Conservation (phyloP, 768 basidiomycete species). For the Boletus sp. region DNA sequence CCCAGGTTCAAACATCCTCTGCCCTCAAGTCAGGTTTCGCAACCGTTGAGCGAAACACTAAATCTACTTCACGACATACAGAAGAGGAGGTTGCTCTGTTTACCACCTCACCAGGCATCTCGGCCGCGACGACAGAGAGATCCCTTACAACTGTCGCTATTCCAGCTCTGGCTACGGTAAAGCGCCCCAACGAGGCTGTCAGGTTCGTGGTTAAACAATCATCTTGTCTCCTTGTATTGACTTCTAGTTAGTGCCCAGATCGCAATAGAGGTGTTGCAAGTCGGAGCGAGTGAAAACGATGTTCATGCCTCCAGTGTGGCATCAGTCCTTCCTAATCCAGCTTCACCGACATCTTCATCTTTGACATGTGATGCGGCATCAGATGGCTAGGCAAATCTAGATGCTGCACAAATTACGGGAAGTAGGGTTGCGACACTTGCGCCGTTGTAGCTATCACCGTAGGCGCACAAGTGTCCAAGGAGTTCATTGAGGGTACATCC, state of each 20-base stretch:
- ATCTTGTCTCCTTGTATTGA: neutral
- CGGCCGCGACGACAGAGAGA: neutral
- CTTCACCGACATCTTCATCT: neutral
- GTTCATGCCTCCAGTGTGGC: neutral
- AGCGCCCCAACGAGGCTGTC: neutral
- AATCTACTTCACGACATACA: neutral
- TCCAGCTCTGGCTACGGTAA: neutral
- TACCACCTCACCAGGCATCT: neutral
- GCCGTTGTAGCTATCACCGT: neutral
- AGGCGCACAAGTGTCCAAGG: neutral
- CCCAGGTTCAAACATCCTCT: neutral
- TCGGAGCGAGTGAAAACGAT: neutral
- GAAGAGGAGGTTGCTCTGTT: neutral
- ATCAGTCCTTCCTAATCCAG: neutral
- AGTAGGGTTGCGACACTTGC: neutral
- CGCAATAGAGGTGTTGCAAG: too few relatives aligned
- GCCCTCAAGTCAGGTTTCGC: neutral
- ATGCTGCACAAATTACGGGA: neutral
- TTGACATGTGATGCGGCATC: neutral
- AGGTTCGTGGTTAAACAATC: conserved; percentile 1
- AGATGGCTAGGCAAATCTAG: neutral
- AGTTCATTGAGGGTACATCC: neutral
- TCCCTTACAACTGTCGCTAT: neutral
- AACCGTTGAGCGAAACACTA: neutral
- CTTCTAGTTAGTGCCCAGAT: neutral